A percentile compares a stretch with the other conserved stretches of the same genome.
Evolutionary conservation across 2,329 filamentous ascomycete genomes (phyloP).

Genomic region (Myriangium duriaei): DNA sequence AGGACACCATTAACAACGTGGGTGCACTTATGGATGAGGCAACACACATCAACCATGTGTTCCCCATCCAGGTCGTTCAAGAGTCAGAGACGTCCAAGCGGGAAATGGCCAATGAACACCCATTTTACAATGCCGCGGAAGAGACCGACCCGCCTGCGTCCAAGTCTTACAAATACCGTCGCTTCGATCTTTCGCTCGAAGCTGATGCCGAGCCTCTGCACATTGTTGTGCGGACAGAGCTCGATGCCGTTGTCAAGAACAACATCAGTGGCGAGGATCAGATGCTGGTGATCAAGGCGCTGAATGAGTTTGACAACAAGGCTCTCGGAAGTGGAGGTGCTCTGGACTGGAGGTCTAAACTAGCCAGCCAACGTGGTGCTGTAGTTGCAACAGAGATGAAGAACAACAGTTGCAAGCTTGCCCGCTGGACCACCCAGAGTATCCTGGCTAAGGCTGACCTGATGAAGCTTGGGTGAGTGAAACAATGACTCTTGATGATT

Average conservation of each 20-base stretch:
- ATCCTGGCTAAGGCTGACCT: slow-evolving; percentile 94
- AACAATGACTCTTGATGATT: too few relatives aligned
- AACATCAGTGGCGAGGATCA: slow-evolving; percentile 81
- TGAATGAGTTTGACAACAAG: slow-evolving; percentile 99
- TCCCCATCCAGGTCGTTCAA: slow-evolving; percentile 84
- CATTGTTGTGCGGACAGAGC: slow-evolving; percentile 84
- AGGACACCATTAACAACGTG: slow-evolving; percentile 93
- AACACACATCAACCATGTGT: slow-evolving; percentile 99
- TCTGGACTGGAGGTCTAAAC: slow-evolving; percentile 92
- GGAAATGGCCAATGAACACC: slow-evolving; percentile 78
- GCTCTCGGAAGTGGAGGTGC: slow-evolving; percentile 90
- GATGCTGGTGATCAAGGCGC: slow-evolving; percentile 80
- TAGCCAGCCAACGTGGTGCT: slow-evolving; percentile 86
- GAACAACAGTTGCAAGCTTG: slow-evolving; percentile 99
- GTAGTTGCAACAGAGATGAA: slow-evolving; percentile 99
- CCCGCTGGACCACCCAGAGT: slow-evolving; percentile 91
- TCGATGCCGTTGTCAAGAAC: slow-evolving; percentile 94
- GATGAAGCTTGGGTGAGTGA: slow-evolving; percentile 86
- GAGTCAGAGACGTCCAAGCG: slow-evolving; percentile 70
- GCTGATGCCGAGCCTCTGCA: slow-evolving; percentile 85
- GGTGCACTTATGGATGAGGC: slow-evolving; percentile 85
- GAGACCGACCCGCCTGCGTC: slow-evolving; percentile 88
- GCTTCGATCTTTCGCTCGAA: slow-evolving; percentile 88
- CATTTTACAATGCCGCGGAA: slow-evolving; percentile 90
- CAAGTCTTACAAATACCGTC: slow-evolving; percentile 97